phyloP scores from a whole-genome alignment of 768 basidiomycete genomes.

The Collybiopsis confluens region DNA sequence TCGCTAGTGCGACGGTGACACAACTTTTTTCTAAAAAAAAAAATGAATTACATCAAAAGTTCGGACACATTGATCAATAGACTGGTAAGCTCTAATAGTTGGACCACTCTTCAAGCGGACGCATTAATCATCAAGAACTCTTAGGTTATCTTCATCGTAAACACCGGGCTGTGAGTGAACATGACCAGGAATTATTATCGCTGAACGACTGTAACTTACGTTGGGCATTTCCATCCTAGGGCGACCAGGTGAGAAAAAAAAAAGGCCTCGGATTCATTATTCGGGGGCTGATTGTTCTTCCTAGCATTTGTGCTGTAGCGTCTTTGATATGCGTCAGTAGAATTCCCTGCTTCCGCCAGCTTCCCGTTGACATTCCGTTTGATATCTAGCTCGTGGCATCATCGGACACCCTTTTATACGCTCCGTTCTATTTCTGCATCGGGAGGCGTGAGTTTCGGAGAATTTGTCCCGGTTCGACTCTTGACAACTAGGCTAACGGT shows the following conservation, averaged over 20 bases:
- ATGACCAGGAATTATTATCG: not conserved
- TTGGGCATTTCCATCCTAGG: too few species aligned
- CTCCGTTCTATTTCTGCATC: conserved; percentile 29
- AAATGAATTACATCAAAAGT: not conserved
- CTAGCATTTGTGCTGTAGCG: conserved; percentile 10
- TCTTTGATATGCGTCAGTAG: conserved; percentile 11
- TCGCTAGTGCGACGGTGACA: not conserved
- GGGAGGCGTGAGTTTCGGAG: conserved; percentile 25
- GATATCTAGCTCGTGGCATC: conserved; percentile 22
- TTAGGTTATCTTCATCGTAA: conserved; percentile 11
- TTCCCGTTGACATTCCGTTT: conserved; percentile 1
- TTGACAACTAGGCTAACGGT: not conserved
- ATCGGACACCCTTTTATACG: conserved; percentile 25
- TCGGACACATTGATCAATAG: conserved; percentile 12
- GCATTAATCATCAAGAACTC: not conserved
- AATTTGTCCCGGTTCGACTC: too few species aligned
- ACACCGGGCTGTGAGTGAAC: conserved; percentile 13
- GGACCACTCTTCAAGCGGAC: not conserved
- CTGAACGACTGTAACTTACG: too few species aligned
- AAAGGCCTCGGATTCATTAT: too few species aligned
- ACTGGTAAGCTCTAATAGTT: conserved; percentile 8
- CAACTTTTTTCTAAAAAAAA: not conserved
- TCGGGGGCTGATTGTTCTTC: too few species aligned
- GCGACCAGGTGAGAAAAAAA: conserved; percentile 4
- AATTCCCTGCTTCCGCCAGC: not conserved